Conservation (phyloP, 805 yeast species). For the Lipomyces mesembrius region DNA sequence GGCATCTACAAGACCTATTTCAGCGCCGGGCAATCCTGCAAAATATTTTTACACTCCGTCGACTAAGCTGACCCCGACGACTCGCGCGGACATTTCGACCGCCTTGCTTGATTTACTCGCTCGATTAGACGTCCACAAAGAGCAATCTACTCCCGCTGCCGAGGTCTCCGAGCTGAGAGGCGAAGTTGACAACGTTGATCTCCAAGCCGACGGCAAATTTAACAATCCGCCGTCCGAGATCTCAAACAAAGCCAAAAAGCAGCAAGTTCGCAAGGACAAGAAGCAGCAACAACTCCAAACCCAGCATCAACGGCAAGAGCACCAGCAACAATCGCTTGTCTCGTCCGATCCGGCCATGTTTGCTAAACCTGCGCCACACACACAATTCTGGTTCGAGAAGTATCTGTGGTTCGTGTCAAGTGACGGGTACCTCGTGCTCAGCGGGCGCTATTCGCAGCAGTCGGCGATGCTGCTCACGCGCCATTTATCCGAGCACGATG, state of each 20-base stretch:
- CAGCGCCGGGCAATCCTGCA: constrained; percentile 8
- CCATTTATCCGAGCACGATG: constrained; percentile 74
- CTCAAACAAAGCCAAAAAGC: constrained; percentile 26
- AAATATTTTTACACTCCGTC: constrained; percentile 21
- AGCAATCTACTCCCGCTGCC: background rate
- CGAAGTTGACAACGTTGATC: background rate
- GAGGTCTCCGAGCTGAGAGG: background rate
- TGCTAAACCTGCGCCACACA: constrained; percentile 7
- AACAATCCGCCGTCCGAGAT: background rate
- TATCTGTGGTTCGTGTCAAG: constrained; percentile 91
- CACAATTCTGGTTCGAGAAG: constrained; percentile 90
- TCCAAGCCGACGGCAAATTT: background rate
- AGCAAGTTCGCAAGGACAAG: constrained; percentile 25
- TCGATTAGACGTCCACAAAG: constrained; percentile 10
- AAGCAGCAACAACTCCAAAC: constrained; percentile 20
- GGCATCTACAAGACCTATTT: background rate
- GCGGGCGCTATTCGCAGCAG: constrained; percentile 83
- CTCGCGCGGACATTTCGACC: constrained; percentile 32
- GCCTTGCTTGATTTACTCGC: constrained; percentile 31
- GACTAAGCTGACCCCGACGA: constrained; percentile 22
- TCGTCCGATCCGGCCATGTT: background rate
- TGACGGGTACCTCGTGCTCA: constrained; percentile 83
- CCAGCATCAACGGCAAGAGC: constrained; percentile 1
- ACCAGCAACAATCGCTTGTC: background rate
- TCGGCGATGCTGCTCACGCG: constrained; percentile 78